Percentiles rank a stretch among this genome's conserved stretches.
These are phyloP conservation scores for Trichoderma breve DNA, from an alignment of 2,329 filamentous ascomycete genomes.

Conservation along the genomic window DNA sequence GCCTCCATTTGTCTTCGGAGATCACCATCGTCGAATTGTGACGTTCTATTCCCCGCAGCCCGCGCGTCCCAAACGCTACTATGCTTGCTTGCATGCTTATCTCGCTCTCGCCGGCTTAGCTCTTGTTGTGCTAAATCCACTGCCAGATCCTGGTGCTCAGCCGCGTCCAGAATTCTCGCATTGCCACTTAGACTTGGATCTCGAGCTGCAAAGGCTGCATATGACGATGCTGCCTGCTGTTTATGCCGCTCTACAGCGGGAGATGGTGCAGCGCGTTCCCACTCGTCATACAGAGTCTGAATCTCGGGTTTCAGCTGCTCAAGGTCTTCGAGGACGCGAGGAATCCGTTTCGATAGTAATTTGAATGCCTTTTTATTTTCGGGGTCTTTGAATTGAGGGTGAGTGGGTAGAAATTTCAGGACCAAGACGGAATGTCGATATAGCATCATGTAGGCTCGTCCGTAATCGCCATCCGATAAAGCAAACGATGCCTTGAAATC, in stretches of 20 bases:
- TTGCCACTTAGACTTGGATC: slow-evolving; percentile 61
- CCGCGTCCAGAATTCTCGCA: slow-evolving; percentile 63
- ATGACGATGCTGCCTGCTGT: slow-evolving; percentile 25
- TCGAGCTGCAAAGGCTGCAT: slow-evolving; percentile 49
- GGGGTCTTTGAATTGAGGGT: slow-evolving; percentile 70
- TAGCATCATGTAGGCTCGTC: slow-evolving; percentile 87
- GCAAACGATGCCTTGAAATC: slow-evolving; percentile 72
- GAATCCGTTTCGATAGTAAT: slow-evolving; percentile 48
- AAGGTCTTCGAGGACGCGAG: slow-evolving; percentile 64
- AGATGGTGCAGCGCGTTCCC: slow-evolving; percentile 51
- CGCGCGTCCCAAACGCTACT: slow-evolving; percentile 52
- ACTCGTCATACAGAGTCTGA: slow-evolving; percentile 66
- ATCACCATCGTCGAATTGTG: slow-evolving; percentile 40
- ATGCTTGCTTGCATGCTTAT: slow-evolving; percentile 55
- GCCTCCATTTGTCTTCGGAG: slow-evolving; percentile 54
- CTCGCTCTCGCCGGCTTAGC: slow-evolving; percentile 63
- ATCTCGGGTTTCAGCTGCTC: slow-evolving; percentile 80
- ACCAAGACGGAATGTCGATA: slow-evolving; percentile 87
- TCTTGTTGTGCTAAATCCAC: slow-evolving; percentile 74
- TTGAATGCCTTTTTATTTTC: slow-evolving; percentile 63
- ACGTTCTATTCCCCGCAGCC: slow-evolving; percentile 4
- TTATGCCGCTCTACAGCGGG: background rate
- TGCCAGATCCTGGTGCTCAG: slow-evolving; percentile 71
- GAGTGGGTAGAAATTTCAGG: slow-evolving; percentile 68
- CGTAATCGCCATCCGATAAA: slow-evolving; percentile 78